Evolutionary conservation across 495 filamentous ascomycete species (phyloP), one percentile per base, ranked within the genome.

Genomic region (Mycothermus thermophilus): DNA sequence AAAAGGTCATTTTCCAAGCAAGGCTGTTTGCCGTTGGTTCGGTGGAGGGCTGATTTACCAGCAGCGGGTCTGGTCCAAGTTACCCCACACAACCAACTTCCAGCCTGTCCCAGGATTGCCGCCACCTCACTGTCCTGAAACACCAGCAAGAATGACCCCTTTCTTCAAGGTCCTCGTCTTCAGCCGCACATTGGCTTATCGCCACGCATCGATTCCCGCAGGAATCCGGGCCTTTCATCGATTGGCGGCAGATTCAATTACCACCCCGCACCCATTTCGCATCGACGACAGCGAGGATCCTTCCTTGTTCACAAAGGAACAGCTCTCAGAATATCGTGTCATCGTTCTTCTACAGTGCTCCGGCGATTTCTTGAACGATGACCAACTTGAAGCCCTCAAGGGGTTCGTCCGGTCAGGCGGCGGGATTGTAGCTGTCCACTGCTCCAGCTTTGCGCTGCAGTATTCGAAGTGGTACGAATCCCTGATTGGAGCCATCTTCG

Each of bases 391-490:
- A 2, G 46, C 46, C 8, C 38, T 61, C 8, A 38, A 51, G 28
- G 38, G 22, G 9, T 58, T 57, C 17, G 48, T 60, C 17, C 47
- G 37, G 11, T 21, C 36, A 26, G 51, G 58, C 13, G 53, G 50
- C 22, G 58, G 55, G 8, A 40, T 60, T 28, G 54, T 62, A 6
- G 60, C 46, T 16, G 40, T 63, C 27, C 57, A 63, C 47, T 55
- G 55, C 25, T 57, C 60, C 17, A 47, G 55, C 11, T 50, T 42
- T 17, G 57, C 46, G 3, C 41, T 59, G 50, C 40, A 32, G 12
- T 41, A 40, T 1, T 33, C 24, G 3, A 28, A 31, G 9, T 54
- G 54, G 53, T 60, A 62, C 37, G 51, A 50, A 8, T 34, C 47
- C 1, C 42, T 60, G 19, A 46, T 62, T 15, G 58, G 60, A 17